Base-by-base conservation (phyloP, 805 yeast genomes). In the Candida insectorum region DNA sequence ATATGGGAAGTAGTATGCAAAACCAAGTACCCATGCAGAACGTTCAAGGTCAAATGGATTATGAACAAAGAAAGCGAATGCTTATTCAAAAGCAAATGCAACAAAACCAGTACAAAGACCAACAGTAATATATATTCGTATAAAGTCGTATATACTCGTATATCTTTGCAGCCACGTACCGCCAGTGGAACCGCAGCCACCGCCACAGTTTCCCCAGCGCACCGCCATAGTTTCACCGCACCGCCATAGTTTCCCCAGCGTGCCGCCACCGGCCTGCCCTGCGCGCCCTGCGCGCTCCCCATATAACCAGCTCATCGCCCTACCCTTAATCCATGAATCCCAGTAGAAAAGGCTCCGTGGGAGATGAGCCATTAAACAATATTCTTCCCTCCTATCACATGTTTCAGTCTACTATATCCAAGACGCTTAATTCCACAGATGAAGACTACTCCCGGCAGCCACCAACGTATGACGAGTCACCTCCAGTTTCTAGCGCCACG, bases 301-400 rank as follows among this genome's bases (percentile, higher is more conserved):
- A n/a, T n/a, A n/a, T n/a, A n/a, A n/a, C n/a, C n/a, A n/a, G n/a
- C n/a, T n/a, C 23, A 8, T 20, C 23, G 23, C 23, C 10, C 23
- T 8, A 20, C 23, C 11, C 23, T 20, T 11, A 20, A 8, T 20
- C 23, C 8, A 8, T 11, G 8, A 8, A 20, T 20, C 23, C 23
- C 23, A 20, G 8, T 11, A 20, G 10, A 20, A 8, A 8, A 20
- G 8, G 16, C 8, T n/a, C 28, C 10, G 33, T 25, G 9, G 24
- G 16, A 13, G 57, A 53, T 29, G 51, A 50, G 13, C 37, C 48
- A 14, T 30, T 57, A 7, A 53, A 45, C 30, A 60, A 64, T 31
- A 67, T 67, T 22, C 52, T 67, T 10, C 73, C 73, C 1, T 64
- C 71, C 7, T 67, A 66, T 43, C 65, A 65, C 25, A 66, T 67